Base-by-base conservation (phyloP, 495 filamentous ascomycete species). In the Penicillium alfredii region DNA sequence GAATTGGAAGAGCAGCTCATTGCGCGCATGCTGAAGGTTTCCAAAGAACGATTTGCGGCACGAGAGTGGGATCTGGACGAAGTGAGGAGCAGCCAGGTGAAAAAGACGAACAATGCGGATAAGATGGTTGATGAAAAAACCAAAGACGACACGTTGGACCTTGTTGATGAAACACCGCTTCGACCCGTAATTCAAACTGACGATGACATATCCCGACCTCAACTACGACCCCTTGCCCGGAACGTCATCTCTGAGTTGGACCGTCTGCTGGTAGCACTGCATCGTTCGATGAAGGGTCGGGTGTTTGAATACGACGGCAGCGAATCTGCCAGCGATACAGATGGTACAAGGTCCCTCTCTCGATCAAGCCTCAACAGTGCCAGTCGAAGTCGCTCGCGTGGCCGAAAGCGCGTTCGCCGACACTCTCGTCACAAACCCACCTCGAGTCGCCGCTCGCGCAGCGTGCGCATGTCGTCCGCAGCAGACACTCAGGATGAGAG, bases 201-300 rank as follows among this genome's bases (percentile, higher is more conserved):
- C 38, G 86, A 90, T 30, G 80, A 82, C 6, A 45, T 60, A 26
- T 79, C 82, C 4, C 60, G 70, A 21, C 50, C 45, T 4, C 65
- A 88, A 22, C 51, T 90, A 12, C 71, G 73, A 7, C 84, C 86
- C 0, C 67, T 75, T 2, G 61, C 80, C 4, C 71, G 79, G 8
- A 76, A 80, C 45, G 72, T 88, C 6, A 66, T 92, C 13, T 50
- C 69, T 0, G 67, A 77, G 15, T 45, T 94, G 4, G 85, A 92
- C 40, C 60, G 64, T 3, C 65, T 88, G 0, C 70, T 93, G 3
- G 64, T 64, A 11, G 72, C 76, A 2, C 68, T 94, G 1, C 84
- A 86, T 47, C 74, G 78, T 37, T 60, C 76, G 6, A 71, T 78
- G 20, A 60, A 72, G 21, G 61, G 69, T 4, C 68, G 63, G 37